Evolutionary conservation across 768 basidiomycete species (phyloP), one percentile per base, ranked within the genome.

Genomic region (Boletus eberwhitei): DNA sequence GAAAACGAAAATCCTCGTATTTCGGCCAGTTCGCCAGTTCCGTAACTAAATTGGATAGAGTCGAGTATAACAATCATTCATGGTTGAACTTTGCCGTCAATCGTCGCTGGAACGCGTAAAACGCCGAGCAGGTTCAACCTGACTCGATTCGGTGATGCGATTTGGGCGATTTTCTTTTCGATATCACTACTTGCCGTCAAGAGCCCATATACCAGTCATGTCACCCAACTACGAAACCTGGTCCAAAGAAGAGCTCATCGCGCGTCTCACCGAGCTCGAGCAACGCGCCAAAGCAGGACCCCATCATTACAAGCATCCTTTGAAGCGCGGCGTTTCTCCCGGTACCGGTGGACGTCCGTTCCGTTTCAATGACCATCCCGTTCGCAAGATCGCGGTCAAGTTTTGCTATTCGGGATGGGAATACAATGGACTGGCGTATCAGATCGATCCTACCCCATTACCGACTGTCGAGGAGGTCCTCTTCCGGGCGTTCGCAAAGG

Each of bases 331-430:
- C 4, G 47, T 54, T 29, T 55, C 66, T 35, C 48, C 69, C 52
- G 32, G 5, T 7, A 8, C 61, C 6, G 17, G 64, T 50, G 35
- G 72, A 64, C 77, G 76, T 48, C 64, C 72, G 5, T 91, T 92
- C 67, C 72, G 84, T 55, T 90, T 93, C 69, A 68, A 80, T 21
- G 73, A 79, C 5, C 79, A 93, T 65, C 82, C 90, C 8, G 78
- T 79, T 36, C 87, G 90, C 49, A 98, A 98, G 73, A 93, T 99
- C 57, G 97, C 97, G 1, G 76, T 99, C 50, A 88, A 91, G 64
- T 92, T 98, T 67, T 88, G 85, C 66, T 99, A 98, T 65, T 84
- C 91, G 41, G 96, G 96, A 14, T 89, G 86, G 83, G 88, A 90
- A 26, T 98, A 96, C 67, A 85, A 87, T 52, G 97, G 96, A 13